Evolutionary conservation across 1,139 yeast species (phyloP), one percentile per base, ranked within the genome.

Genomic region (Pichia sp.): DNA sequence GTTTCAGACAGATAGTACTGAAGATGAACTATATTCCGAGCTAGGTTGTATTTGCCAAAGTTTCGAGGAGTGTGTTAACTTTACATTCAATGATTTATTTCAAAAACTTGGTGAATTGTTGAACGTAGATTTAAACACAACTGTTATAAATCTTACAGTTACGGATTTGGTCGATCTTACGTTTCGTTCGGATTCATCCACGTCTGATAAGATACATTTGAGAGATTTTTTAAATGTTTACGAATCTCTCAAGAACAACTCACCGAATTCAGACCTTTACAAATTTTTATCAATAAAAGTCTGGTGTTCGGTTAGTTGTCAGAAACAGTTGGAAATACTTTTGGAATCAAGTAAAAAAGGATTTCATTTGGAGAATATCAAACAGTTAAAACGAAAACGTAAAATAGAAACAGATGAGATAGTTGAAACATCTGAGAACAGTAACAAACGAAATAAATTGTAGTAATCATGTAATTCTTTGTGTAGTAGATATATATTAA

Each of bases 151-250:
- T 3, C 46, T 71, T 19, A 52, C 49, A 9, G 52, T 69, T 15
- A 63, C 64, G 1, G 68, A 67, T 48, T 50, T 71, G 33, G 51
- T 54, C 21, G 43, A 52, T 34, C 50, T 69, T 20, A 45, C 50
- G 4, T 57, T 72, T 11, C 55, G 66, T 4, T 76, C 72, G 44
- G 74, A 71, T 51, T 66, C 64, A 42, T 49, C 64, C 1, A 63
- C 64, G 46, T 54, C 68, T 11, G 43, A 56, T 21, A 61, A 62
- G 28, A 49, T 68, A 5, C 54, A 56, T 0, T 44, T 71, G 15
- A 51, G 51, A 18, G 72, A 68, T 45, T 58, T 71, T 23, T 48
- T 68, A 15, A 46, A 53, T 11, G 49, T 65, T 5, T 69, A 63
- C 45, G 48, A 51, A 15, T 55, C 55, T 8, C 51, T 69, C 24